These are phyloP conservation scores for Hypericum perforatum DNA, from an alignment of 345 rosid species.

Conservation along the genomic window DNA sequence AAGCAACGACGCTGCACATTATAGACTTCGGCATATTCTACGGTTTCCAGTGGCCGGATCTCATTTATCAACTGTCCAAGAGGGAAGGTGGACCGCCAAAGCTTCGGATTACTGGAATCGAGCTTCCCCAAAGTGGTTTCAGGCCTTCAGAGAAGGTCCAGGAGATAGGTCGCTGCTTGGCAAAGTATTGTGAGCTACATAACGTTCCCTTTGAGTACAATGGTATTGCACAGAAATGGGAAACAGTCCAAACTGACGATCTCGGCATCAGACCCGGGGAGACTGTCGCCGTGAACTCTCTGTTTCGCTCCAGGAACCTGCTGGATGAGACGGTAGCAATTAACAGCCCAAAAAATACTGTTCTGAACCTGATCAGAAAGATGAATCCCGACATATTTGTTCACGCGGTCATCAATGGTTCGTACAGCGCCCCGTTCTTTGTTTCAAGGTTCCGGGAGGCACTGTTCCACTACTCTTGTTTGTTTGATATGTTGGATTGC, in stretches of 20 bases:
- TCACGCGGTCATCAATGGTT: conserved; percentile 17
- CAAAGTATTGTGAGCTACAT: conserved; percentile 22
- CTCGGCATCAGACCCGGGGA: conserved; percentile 15
- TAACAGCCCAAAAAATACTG: conserved; percentile 19
- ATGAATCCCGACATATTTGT: conserved; percentile 20
- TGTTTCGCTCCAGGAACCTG: conserved; percentile 14
- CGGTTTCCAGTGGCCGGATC: too few species aligned
- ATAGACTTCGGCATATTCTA: too few species aligned
- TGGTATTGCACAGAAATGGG: conserved; percentile 29
- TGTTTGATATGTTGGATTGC: conserved; percentile 21
- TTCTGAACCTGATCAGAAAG: conserved; percentile 19
- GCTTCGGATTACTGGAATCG: too few species aligned
- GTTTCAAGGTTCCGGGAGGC: conserved; percentile 26
- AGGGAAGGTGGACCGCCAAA: too few species aligned
- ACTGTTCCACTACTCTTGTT: conserved; percentile 21
- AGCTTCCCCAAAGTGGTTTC: conserved; percentile 16
- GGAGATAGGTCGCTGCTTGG: conserved; percentile 22
- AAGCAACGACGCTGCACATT: too few species aligned
- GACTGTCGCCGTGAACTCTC: conserved; percentile 19
- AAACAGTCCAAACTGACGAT: conserved; percentile 19
- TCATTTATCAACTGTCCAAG: too few species aligned
- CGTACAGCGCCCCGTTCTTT: conserved; percentile 24
- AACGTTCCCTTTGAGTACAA: conserved; percentile 28
- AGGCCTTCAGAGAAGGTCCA: conserved; percentile 23
- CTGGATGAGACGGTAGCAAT: conserved; percentile 21